Conservation (phyloP, 306 rosid genomes). For the Prunus padus region DNA sequence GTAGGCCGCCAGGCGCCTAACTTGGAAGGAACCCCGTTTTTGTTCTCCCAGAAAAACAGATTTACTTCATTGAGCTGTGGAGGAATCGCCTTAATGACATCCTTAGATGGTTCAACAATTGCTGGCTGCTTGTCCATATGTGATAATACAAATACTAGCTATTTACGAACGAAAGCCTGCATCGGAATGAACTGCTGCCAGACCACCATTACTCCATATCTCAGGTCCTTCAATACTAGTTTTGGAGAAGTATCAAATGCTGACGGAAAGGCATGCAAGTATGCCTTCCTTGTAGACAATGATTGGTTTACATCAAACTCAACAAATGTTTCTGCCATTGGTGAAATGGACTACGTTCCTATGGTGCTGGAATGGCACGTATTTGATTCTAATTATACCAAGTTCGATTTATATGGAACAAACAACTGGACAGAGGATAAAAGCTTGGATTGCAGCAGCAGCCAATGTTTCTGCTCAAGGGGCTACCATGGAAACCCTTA, state of each 20-base stretch:
- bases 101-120: background rate
- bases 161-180: background rate
- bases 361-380: background rate
- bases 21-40: background rate
- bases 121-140: slow-evolving; percentile 13
- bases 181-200: slow-evolving; percentile 23
- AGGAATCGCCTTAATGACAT: background rate
- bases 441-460: background rate
- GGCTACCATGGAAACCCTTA: slow-evolving; percentile 19
- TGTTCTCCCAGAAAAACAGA: slow-evolving; percentile 2
- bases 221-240: background rate
- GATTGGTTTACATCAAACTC: background rate
- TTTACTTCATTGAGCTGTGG: slow-evolving; percentile 10
- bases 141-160: background rate
- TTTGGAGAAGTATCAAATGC: background rate
- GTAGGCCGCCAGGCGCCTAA: background rate
- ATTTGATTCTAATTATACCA: too few relatives aligned
- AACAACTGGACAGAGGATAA: too few relatives aligned
- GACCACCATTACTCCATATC: background rate
- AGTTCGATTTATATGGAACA: too few relatives aligned
- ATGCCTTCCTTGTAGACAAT: slow-evolving; percentile 9
- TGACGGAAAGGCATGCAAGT: background rate
- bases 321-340: background rate
- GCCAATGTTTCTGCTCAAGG: background rate
- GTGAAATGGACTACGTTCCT: background rate